Evolutionary conservation across 352 stramenopile genomes (phyloP).

Genomic region (Phytophthora brassicae): DNA sequence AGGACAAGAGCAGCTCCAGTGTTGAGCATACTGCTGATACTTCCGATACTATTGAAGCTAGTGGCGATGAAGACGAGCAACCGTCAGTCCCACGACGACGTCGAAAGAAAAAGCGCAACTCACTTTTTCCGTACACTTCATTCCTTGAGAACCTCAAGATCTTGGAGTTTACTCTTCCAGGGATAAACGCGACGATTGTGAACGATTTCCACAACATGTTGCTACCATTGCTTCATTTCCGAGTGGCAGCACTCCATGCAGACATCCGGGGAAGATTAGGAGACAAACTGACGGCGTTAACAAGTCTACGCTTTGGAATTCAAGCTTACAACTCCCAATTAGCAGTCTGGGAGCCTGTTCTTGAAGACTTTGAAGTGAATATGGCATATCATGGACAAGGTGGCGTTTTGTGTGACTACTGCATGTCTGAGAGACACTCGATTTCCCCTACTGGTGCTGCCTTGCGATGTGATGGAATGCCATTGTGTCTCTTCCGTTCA

Average conservation of each 20-base stretch:
- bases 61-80: conserved; percentile 10
- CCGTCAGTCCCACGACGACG: conserved; percentile 10
- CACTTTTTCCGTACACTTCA: conserved; percentile 22
- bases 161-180: conserved; percentile 72
- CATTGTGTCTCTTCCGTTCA: conserved; percentile 68
- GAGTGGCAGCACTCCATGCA: conserved; percentile 61
- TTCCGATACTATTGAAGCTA: not conserved
- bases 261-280: conserved; percentile 67
- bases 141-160: conserved; percentile 74
- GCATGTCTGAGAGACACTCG: conserved; percentile 70
- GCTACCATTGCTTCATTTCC: conserved; percentile 77
- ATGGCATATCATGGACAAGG: conserved; percentile 67
- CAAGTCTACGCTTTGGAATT: conserved; percentile 66
- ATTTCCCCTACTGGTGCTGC: conserved; percentile 57
- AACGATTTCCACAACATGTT: conserved; percentile 91
- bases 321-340: conserved; percentile 88
- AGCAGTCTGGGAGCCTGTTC: conserved; percentile 80
- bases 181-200: conserved; percentile 78
- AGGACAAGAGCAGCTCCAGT: conserved; percentile 7
- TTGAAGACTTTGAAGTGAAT: conserved; percentile 86
- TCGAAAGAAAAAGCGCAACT: conserved; percentile 25
- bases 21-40: conserved; percentile 13
- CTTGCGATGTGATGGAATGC: conserved; percentile 68
- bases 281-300: conserved; percentile 60
- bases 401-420: conserved; percentile 78